Base-by-base conservation (phyloP, 2,329 filamentous ascomycete genomes). In the Trichoderma sp. region DNA sequence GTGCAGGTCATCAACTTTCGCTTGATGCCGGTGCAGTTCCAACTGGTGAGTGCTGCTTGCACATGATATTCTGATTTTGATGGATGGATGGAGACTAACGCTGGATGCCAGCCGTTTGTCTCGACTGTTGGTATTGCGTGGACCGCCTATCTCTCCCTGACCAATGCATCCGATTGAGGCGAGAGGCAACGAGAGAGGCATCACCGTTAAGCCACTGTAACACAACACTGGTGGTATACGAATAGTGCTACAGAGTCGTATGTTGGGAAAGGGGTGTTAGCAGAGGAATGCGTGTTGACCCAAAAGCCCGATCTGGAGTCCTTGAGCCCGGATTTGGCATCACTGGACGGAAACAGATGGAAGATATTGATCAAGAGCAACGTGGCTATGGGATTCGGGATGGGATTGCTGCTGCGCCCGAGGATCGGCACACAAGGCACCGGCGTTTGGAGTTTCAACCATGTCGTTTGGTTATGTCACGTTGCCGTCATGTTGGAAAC, bases 1-100 rank as follows among this genome's bases (percentile, higher is more conserved):
- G 95, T 99, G 53, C 95, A 99, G 82, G 89, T 98, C 71, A 87
- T 99, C 81, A 99, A 99, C 83, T 99, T 99, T 82, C 88, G 94
- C 34, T 78, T 98, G 73, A 93, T 99, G 84, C 95, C 95, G 15
- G 90, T 98, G 64, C 94, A 97, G 77, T 97, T 95, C 79, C 95
- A 99, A 80, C 91, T 99, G 80, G 94, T 97, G 82, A 84, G 93
- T 87, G 34, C 27, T 13, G 19, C 25, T 19, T 59, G 37, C 17
- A 10, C 56, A 5, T 8, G 12, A 12, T 6, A n/a, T 50, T 2
- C 13, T 27, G 3, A 35, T 15, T 12, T 1, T 54, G 35, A 25
- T 37, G 12, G 22, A 27, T 52, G 2, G 17, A 25, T 7, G 35
- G 17, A 48, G 22, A 48, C 70, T 74, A 67, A 74, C 50, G 19